Percentiles rank a stretch among this genome's conserved stretches.
These are phyloP conservation scores for Carex littledalei DNA, from an alignment of 176 grass and related monocot species.

Conservation along the genomic window DNA sequence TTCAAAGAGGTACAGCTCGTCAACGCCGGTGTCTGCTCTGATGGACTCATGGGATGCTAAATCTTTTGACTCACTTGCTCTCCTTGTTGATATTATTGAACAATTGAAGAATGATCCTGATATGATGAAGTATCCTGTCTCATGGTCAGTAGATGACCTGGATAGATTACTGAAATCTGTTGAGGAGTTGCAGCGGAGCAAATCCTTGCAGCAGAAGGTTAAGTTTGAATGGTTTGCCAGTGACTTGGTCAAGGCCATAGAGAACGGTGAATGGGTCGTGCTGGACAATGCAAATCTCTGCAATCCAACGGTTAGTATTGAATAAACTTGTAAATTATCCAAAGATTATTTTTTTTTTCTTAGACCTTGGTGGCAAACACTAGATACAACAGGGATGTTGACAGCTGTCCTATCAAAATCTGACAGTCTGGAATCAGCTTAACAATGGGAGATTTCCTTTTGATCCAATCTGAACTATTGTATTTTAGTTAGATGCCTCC, in stretches of 20 bases:
- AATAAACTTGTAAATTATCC: conserved; percentile 2
- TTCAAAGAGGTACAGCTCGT: conserved; percentile 38
- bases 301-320: conserved; percentile 71
- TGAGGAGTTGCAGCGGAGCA: conserved; percentile 46
- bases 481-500: background rate
- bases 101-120: conserved; percentile 58
- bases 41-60: conserved; percentile 34
- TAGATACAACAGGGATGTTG: background rate
- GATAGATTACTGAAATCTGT: conserved; percentile 46
- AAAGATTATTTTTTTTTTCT: background rate
- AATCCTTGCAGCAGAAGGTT: conserved; percentile 39
- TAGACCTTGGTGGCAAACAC: background rate
- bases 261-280: conserved; percentile 82
- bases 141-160: conserved; percentile 53
- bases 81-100: conserved; percentile 62
- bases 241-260: conserved; percentile 78
- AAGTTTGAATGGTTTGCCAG: conserved; percentile 90
- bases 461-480: background rate
- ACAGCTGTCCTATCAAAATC: background rate
- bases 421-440: background rate
- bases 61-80: conserved; percentile 38
- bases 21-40: conserved; percentile 27
- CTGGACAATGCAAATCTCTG: conserved; percentile 97
- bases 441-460: background rate
- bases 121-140: conserved; percentile 44